Evolutionary conservation across 768 basidiomycete species (phyloP).

Genomic region (Phanerochaete sordida): DNA sequence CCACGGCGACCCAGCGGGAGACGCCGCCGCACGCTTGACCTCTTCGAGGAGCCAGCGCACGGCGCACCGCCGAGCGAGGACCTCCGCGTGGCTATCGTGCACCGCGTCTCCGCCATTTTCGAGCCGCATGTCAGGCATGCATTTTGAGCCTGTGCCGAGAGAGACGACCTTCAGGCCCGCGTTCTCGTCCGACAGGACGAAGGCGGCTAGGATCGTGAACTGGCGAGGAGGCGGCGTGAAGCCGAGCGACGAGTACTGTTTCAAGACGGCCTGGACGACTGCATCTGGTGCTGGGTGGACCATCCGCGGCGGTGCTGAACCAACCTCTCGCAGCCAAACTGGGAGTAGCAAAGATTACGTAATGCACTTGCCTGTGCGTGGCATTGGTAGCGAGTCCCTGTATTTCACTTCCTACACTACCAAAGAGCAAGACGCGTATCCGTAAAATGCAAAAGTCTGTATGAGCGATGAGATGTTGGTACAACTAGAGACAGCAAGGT

Average conservation of each 20-base stretch:
- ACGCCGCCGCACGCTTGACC: conserved; percentile 31
- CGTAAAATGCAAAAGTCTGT: not conserved
- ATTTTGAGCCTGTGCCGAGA: conserved; percentile 82
- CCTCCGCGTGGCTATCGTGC: conserved; percentile 91
- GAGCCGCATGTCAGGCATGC: conserved; percentile 61
- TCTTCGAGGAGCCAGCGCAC: conserved; percentile 81
- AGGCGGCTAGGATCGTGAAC: conserved; percentile 60
- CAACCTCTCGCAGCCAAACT: too few species aligned
- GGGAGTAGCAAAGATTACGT: too few species aligned
- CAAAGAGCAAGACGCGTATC: not conserved
- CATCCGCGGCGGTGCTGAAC: conserved; percentile 13
- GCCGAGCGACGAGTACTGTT: conserved; percentile 40
- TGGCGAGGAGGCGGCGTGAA: conserved; percentile 52
- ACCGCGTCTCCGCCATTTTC: conserved; percentile 71
- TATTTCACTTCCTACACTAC: conserved; percentile 1
- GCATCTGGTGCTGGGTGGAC: conserved; percentile 16
- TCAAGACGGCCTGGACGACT: conserved; percentile 37
- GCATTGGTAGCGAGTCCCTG: not conserved
- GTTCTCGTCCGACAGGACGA: conserved; percentile 42
- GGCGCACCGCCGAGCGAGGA: conserved; percentile 80
- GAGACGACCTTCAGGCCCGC: conserved; percentile 54
- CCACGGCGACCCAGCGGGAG: conserved; percentile 41
- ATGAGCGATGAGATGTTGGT: not conserved
- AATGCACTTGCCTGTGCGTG: not conserved
- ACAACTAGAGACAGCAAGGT: not conserved